Conservation (phyloP, 208 protist species). For the Crithidia acanthocephali region DNA sequence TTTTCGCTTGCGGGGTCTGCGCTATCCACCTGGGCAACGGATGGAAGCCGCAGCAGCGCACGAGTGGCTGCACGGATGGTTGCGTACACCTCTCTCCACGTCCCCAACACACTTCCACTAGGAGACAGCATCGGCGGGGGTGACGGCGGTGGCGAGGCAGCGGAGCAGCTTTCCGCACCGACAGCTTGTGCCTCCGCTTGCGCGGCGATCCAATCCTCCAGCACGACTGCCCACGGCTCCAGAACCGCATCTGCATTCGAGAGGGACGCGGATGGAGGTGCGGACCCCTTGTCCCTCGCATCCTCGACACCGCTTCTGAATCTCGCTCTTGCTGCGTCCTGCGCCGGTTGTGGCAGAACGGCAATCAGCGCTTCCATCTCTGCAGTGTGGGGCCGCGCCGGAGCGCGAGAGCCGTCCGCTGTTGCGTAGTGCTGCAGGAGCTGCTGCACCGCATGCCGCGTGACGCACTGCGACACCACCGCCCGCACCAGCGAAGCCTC, state of each 20-base stretch:
- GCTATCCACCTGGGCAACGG: background rate
- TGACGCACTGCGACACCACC: conserved; percentile 27
- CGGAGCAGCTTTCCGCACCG: too few relatives aligned
- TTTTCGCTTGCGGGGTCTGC: too few relatives aligned
- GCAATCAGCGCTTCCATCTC: conserved; percentile 23
- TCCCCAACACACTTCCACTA: background rate
- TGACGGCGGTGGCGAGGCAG: background rate
- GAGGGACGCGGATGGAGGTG: too few relatives aligned
- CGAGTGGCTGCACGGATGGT: background rate
- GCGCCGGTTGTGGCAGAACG: conserved; percentile 11
- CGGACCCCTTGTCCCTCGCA: too few relatives aligned
- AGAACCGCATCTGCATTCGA: too few relatives aligned
- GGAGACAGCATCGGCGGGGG: background rate
- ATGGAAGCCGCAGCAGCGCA: background rate
- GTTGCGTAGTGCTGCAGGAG: conserved; percentile 10
- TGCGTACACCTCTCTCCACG: conserved; percentile 9
- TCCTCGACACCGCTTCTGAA: too few relatives aligned
- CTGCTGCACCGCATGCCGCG: conserved; percentile 16
- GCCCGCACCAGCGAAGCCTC: conserved; percentile 8
- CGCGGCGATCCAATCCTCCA: background rate
- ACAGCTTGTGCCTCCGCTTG: too few relatives aligned
- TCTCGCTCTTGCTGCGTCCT: background rate
- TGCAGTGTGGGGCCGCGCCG: background rate
- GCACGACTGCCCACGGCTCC: background rate
- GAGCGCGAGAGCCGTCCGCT: background rate